phyloP scores from a whole-genome alignment of 2,329 filamentous ascomycete species.

The Aschersonia sp. region DNA sequence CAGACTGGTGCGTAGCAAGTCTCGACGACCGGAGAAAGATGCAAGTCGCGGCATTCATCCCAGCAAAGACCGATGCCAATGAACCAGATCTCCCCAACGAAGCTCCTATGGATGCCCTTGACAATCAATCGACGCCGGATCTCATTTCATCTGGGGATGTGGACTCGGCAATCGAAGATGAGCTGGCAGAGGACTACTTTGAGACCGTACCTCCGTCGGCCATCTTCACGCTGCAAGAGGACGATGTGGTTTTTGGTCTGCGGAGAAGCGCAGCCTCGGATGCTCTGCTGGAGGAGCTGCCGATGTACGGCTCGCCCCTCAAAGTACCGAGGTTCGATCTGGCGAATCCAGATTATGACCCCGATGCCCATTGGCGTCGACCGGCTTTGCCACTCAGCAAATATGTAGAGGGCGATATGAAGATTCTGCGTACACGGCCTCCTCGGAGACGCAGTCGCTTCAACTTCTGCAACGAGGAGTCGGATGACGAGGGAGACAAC shows the following conservation, averaged over 20 bases:
- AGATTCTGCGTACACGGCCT: constrained; percentile 49
- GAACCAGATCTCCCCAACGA: constrained; percentile 17
- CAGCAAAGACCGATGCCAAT: constrained; percentile 19
- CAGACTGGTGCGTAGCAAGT: constrained; percentile 59
- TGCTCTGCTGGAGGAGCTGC: constrained; percentile 65
- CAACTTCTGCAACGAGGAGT: constrained; percentile 61
- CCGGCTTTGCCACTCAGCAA: constrained; percentile 77
- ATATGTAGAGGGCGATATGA: constrained; percentile 69
- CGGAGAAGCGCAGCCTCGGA: constrained; percentile 61
- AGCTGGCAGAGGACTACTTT: constrained; percentile 22
- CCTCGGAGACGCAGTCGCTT: constrained; percentile 71
- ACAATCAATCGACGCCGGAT: constrained; percentile 48
- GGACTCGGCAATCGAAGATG: constrained; percentile 32
- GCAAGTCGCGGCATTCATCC: constrained; percentile 47
- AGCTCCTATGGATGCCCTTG: constrained; percentile 18
- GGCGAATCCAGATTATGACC: constrained; percentile 41
- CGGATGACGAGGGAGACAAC: constrained; percentile 39
- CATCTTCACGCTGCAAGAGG: constrained; percentile 68
- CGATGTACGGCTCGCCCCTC: constrained; percentile 57
- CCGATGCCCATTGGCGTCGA: constrained; percentile 58
- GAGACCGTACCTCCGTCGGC: constrained; percentile 54
- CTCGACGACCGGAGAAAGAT: constrained; percentile 49
- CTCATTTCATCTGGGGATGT: constrained; percentile 49
- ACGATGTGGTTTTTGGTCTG: constrained; percentile 69
- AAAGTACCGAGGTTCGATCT: constrained; percentile 43